Evolutionary conservation across 2,329 filamentous ascomycete genomes (phyloP).

Genomic region (Didymosphaeria variabile): DNA sequence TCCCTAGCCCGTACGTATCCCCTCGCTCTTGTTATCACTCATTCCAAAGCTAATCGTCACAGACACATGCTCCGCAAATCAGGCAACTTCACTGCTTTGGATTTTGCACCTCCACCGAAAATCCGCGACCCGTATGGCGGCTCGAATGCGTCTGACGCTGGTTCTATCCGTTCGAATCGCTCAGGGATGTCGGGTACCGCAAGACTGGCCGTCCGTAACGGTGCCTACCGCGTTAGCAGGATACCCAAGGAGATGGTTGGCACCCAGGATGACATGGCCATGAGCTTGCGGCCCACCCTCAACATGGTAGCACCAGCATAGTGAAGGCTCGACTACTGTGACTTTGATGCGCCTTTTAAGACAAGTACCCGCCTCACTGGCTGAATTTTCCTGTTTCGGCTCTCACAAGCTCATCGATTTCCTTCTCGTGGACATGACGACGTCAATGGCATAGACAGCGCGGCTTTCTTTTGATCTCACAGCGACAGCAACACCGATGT

Average conservation of each 20-base stretch:
- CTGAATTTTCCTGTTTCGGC: constrained; percentile 34
- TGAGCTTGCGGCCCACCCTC: constrained; percentile 66
- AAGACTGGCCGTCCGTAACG: constrained; percentile 75
- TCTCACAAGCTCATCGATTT: constrained; percentile 37
- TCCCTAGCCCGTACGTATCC: constrained; percentile 87
- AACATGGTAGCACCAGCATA: constrained; percentile 54
- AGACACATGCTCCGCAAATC: constrained; percentile 80
- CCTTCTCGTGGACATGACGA: constrained; percentile 38
- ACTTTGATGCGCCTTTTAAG: constrained; percentile 29
- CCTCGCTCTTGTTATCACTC: neutral
- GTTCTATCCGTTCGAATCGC: constrained; percentile 71
- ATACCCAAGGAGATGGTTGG: constrained; percentile 85
- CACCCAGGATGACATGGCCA: constrained; percentile 72
- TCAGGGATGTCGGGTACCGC: constrained; percentile 78
- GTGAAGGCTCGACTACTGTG: constrained; percentile 19
- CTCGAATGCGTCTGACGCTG: constrained; percentile 54
- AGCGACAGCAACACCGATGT: constrained; percentile 18
- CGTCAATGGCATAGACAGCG: constrained; percentile 43
- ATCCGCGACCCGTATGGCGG: constrained; percentile 61
- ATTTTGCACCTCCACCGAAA: constrained; percentile 81
- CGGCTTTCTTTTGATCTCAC: constrained; percentile 26
- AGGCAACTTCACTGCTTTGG: constrained; percentile 77
- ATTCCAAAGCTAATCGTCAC: constrained; percentile 34
- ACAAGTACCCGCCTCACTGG: constrained; percentile 43
- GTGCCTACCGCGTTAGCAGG: constrained; percentile 86